Percentiles rank a stretch among this genome's conserved stretches.
phyloP scores from a whole-genome alignment of 306 rosid genomes.

The Rosa persica region DNA sequence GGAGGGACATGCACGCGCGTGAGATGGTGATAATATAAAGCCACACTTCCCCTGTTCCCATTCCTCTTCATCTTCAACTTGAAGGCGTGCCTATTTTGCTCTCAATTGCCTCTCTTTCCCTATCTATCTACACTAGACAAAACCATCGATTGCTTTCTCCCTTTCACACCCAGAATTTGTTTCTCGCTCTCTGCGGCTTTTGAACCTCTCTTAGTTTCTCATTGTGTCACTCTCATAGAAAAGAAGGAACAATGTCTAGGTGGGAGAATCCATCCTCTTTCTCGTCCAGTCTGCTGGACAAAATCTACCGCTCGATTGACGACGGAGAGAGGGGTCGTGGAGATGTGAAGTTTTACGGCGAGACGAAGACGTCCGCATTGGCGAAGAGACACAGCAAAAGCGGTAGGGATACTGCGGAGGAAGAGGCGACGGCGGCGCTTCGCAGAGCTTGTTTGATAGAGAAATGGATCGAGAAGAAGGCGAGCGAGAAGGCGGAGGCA shows the following conservation, averaged over 20 bases:
- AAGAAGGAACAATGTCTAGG: conserved; percentile 33
- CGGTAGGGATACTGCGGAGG: conserved; percentile 18
- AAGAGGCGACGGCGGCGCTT: conserved; percentile 25
- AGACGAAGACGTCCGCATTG: conserved; percentile 12
- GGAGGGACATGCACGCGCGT: conserved; percentile 53
- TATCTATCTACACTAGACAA: conserved; percentile 11
- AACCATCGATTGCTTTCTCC: conserved; percentile 39
- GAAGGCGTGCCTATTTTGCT: conserved; percentile 59
- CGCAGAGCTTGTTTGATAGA: conserved; percentile 47
- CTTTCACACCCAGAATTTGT: conserved; percentile 20
- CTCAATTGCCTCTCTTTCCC: conserved; percentile 43
- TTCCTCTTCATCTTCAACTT: conserved; percentile 29
- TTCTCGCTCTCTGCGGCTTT: conserved; percentile 41
- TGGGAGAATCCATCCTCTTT: conserved; percentile 52
- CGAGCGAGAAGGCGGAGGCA: conserved; percentile 15
- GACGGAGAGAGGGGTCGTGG: conserved; percentile 37
- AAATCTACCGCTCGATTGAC: conserved; percentile 83
- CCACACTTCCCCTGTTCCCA: conserved; percentile 34
- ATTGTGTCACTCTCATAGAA: conserved; percentile 24
- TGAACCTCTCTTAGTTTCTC: conserved; percentile 16
- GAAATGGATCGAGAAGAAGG: conserved; percentile 56
- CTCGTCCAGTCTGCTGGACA: conserved; percentile 74
- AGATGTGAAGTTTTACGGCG: conserved; percentile 45
- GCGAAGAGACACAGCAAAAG: conserved; percentile 44
- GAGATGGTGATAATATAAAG: conserved; percentile 37